Conservation (phyloP, 495 filamentous ascomycete genomes). For the Tuber melanosporum region DNA sequence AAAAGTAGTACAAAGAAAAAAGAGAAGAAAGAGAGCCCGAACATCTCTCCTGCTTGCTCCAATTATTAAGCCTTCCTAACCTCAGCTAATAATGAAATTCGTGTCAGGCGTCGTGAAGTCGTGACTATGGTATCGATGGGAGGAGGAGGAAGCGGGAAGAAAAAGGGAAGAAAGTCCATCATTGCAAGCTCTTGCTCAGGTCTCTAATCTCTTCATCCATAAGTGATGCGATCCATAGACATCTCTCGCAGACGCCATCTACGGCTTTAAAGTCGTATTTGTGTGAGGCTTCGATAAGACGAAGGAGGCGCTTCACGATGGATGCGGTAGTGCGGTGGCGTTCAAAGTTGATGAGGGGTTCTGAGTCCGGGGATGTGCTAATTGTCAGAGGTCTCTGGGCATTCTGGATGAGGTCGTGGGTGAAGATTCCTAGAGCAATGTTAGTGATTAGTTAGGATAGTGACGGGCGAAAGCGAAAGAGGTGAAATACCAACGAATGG, state of each 20-base stretch:
- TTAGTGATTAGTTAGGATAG: background rate
- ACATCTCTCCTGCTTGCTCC: background rate
- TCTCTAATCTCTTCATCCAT: conserved; percentile 72
- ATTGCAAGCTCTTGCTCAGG: conserved; percentile 54
- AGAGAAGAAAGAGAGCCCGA: conserved; percentile 5
- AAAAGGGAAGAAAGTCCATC: conserved; percentile 18
- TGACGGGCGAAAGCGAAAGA: conserved; percentile 7
- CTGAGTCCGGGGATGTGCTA: conserved; percentile 57
- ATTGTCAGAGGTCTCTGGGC: conserved; percentile 73
- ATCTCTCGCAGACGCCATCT: conserved; percentile 79
- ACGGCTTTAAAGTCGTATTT: conserved; percentile 80
- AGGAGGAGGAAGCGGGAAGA: background rate
- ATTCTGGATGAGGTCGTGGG: conserved; percentile 95
- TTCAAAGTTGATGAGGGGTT: conserved; percentile 90
- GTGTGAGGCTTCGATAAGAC: conserved; percentile 84
- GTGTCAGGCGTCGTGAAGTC: conserved; percentile 10
- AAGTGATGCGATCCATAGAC: conserved; percentile 89
- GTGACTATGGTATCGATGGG: background rate
- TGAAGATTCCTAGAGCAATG: conserved; percentile 60
- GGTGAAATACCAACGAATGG: conserved; percentile 75
- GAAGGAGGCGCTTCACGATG: conserved; percentile 88
- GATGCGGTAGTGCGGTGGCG: conserved; percentile 79
- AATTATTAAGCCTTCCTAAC: background rate
- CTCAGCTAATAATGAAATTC: conserved; percentile 5
- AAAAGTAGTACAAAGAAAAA: conserved; percentile 7